Evolutionary conservation across 2,329 filamentous ascomycete species (phyloP).

Genomic region (Fusarium praegraminearum): DNA sequence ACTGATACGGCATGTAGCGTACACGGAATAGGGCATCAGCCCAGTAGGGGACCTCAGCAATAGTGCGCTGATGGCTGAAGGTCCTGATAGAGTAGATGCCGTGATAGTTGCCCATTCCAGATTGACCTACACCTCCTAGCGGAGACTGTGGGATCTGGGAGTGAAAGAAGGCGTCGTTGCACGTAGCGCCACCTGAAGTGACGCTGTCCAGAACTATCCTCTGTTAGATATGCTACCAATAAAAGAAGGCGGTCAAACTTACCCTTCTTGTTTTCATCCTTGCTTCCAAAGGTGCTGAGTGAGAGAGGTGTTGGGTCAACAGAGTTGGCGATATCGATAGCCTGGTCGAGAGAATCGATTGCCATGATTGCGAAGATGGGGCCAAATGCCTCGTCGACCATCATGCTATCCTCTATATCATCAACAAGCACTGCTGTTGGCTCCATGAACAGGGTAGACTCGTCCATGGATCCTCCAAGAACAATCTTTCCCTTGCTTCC

Average conservation of each 20-base stretch:
- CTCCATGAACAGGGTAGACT: conserved; percentile 84
- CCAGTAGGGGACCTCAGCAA: conserved; percentile 55
- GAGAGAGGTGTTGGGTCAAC: conserved; percentile 87
- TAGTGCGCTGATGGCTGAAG: conserved; percentile 56
- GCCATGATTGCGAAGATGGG: conserved; percentile 89
- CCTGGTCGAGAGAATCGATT: conserved; percentile 83
- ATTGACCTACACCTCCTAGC: conserved; percentile 63
- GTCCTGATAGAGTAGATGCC: conserved; percentile 61
- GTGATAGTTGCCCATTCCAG: conserved; percentile 62
- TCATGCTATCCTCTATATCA: conserved; percentile 76
- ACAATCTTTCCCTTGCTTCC: conserved; percentile 84
- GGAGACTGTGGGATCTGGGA: conserved; percentile 56
- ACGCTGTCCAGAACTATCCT: conserved; percentile 55
- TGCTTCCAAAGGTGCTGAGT: conserved; percentile 86
- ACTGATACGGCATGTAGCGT: conserved; percentile 74
- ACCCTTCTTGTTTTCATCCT: conserved; percentile 81
- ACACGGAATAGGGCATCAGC: conserved; percentile 68
- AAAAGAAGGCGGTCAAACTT: conserved; percentile 46
- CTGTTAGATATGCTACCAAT: conserved; percentile 34
- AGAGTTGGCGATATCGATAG: conserved; percentile 82
- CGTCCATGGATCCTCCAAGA: conserved; percentile 86
- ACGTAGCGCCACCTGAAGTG: conserved; percentile 63
- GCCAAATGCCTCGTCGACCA: conserved; percentile 89
- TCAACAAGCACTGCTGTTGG: conserved; percentile 91
- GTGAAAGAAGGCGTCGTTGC: conserved; percentile 63